Evolutionary conservation across 2,329 filamentous ascomycete species (phyloP), one percentile per base, ranked within the genome.

Genomic region (Hypoxylon sp.): DNA sequence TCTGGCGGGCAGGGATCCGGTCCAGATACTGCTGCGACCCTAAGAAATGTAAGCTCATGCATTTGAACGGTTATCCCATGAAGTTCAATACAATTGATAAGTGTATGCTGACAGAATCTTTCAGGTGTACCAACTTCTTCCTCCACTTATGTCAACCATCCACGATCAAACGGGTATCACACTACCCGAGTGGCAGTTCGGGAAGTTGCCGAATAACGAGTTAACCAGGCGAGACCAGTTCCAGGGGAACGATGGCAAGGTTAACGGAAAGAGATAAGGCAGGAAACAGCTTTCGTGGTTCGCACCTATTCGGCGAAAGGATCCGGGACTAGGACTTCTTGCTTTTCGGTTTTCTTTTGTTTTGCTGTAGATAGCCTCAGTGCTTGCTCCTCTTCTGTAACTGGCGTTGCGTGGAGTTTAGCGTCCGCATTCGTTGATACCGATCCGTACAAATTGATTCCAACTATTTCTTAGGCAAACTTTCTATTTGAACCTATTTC

Each of bases 131-230:
- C 93, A 96, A 82, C 91, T 89, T 76, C 81, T 96, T 65, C 93
- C 93, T 33, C 93, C 93, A 4, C 83, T 96, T 18, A 89, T 96
- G 80, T 89, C 86, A 8, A 96, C 93, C 0, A 95, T 97, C 73
- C 90, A 96, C 71, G 93, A 96, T 64, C 93, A 97, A 82, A 96
- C 93, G 0, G 93, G 93, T 0, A 93, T 96, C 73, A 84, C 85
- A 0, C 87, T 94, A 5, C 93, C 93, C 0, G 87, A 86, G 72
- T 96, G 93, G 93, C 86, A 89, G 75, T 89, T 89, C 74, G 87
- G 87, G 0, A 81, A 79, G 40, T 70, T 85, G 38, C 78, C 79
- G 0, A 54, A 42, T 44, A 73, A 65, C 52, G 71, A 73, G 18
- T 64, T 70, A 9, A 60, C 65, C 1, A 57, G 61, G 30, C 65